phyloP scores from a whole-genome alignment of 1,139 yeast genomes.

The Yamadazyma triangularis region DNA sequence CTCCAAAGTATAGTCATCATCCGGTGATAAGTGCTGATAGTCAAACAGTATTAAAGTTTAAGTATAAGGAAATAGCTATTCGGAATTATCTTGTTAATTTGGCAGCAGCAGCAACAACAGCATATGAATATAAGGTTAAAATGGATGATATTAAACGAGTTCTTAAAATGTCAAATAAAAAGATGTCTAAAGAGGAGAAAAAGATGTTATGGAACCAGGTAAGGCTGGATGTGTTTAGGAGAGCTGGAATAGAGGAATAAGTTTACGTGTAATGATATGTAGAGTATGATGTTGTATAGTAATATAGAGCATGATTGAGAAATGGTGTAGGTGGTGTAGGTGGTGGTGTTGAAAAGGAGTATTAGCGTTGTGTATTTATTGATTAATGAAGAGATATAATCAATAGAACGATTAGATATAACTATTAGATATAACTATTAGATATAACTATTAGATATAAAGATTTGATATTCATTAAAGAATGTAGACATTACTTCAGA shows the following conservation, averaged over 20 bases:
- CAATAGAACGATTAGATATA: too few relatives aligned
- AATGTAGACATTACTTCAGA: slow-evolving; percentile 47
- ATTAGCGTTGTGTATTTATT: slow-evolving; percentile 42
- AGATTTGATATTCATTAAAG: too few relatives aligned
- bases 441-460: too few relatives aligned
- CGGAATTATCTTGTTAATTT: slow-evolving; percentile 47
- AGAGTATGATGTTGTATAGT: too few relatives aligned
- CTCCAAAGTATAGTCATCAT: slow-evolving; percentile 17
- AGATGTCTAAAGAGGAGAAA: slow-evolving; percentile 38
- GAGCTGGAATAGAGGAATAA: slow-evolving; percentile 42
- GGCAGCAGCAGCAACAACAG: slow-evolving; percentile 54
- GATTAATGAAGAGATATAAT: too few relatives aligned
- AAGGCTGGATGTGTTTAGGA: slow-evolving; percentile 42
- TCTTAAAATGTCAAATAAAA: slow-evolving; percentile 22
- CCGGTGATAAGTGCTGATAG: slow-evolving; percentile 25
- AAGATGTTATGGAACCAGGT: slow-evolving; percentile 48
- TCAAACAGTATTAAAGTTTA: slow-evolving; percentile 29
- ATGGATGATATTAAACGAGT: slow-evolving; percentile 29
- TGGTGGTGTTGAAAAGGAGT: slow-evolving; percentile 37
- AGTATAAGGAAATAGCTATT: slow-evolving; percentile 44
- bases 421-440: too few relatives aligned
- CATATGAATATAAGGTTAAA: slow-evolving; percentile 44
- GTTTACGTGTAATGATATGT: too few relatives aligned
- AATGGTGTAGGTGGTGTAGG: slow-evolving; percentile 29
- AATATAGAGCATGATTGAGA: slow-evolving; percentile 25